Evolutionary conservation across 345 rosid genomes (phyloP).

Genomic region (Eucalyptus polybractea): DNA sequence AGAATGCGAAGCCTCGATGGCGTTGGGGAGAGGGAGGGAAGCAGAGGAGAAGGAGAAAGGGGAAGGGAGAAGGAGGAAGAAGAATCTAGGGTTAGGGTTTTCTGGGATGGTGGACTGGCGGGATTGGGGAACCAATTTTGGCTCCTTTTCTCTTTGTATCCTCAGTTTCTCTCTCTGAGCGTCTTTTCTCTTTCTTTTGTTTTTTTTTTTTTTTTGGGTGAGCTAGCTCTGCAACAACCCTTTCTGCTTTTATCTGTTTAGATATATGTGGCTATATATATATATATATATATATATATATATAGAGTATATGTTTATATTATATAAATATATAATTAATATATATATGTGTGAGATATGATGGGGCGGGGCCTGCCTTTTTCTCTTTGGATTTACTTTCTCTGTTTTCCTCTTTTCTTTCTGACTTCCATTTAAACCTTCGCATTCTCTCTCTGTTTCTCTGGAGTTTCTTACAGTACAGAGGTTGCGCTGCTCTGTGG

Average conservation of each 20-base stretch:
- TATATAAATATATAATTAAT: not conserved
- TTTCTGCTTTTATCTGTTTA: not conserved
- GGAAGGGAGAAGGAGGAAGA: not conserved
- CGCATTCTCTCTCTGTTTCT: too few relatives aligned
- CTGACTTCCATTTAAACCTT: not conserved
- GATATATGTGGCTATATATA: not conserved
- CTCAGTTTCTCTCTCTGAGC: too few relatives aligned
- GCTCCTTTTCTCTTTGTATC: not conserved
- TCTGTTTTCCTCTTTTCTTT: not conserved
- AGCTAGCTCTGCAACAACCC: not conserved
- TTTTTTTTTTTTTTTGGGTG: not conserved
- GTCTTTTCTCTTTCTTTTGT: not conserved
- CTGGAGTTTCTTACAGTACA: not conserved
- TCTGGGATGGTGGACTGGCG: not conserved
- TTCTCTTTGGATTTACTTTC: not conserved
- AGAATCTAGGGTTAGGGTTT: not conserved
- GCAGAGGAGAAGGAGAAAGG: not conserved
- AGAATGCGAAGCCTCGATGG: not conserved
- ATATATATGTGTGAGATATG: not conserved
- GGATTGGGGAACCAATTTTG: not conserved
- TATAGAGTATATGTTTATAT: too few relatives aligned
- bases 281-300: not conserved
- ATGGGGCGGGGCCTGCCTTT: not conserved
- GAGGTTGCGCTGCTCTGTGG: not conserved
- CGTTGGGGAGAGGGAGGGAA: not conserved